Evolutionary conservation across 805 yeast genomes (phyloP), one percentile per base, ranked within the genome.

Genomic region (Yarrowia sp.): DNA sequence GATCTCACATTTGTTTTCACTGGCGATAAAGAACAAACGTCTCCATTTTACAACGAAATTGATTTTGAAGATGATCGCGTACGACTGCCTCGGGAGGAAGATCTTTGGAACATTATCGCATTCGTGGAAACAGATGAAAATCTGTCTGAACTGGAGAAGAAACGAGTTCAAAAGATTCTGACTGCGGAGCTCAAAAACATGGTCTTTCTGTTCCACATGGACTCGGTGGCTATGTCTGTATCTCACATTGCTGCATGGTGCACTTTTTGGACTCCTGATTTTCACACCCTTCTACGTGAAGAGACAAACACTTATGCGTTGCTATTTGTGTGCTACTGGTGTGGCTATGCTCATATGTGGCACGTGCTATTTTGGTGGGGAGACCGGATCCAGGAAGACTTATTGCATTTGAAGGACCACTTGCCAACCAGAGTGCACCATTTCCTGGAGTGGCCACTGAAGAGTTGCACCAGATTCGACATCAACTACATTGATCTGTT

Each of bases 261-360:
- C 33, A 36, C 44, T 3, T 54, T 30, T 21, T 54, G 61, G 61
- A 54, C 46, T 3, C 43, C 46, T 1, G 61, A 26, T 24, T 54
- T 54, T 22, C 9, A 14, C 35, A 14, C n/a, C 11, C 35, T 54
- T 17, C 61, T 54, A 10, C 14, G 46, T 2, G 22, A 36, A 10
- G 56, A 49, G 14, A 12, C 7, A 4, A 54, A 54, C 46, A 36
- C 46, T 5, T 54, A 54, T 28, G 61, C 61, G 2, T 19, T 54
- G 12, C 26, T 54, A 35, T 36, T 54, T 17, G 33, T 54, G 16
- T 26, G 33, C 35, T 36, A 54, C 17, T 54, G 46, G 43, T 36
- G 61, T n/a, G 44, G 46, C 8, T 54, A 54, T 9, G 43, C 44
- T 0, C 61, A 54, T 35, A 36, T 54, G 46, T 54, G 61, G 61